Conservation (phyloP, 768 basidiomycete genomes). For the Phanerodontia chrysosporium region DNA sequence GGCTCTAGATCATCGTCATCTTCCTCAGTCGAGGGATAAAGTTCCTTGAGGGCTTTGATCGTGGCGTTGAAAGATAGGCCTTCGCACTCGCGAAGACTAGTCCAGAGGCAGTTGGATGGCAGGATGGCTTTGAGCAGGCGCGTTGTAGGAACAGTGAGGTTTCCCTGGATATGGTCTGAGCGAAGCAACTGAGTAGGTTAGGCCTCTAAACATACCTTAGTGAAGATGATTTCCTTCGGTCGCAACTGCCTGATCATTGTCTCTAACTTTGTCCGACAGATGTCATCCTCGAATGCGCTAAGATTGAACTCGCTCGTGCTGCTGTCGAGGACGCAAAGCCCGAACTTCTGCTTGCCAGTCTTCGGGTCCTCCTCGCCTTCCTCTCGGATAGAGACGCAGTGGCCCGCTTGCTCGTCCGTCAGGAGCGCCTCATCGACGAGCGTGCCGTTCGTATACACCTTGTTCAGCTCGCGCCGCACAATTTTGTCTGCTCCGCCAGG, state of each 20-base stretch:
- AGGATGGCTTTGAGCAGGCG: conserved; percentile 79
- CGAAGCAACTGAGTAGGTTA: background rate
- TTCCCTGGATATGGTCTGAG: conserved; percentile 51
- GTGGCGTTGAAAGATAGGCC: conserved; percentile 76
- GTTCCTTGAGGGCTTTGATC: conserved; percentile 56
- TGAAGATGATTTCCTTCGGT: conserved; percentile 87
- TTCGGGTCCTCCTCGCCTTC: conserved; percentile 35
- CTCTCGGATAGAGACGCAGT: conserved; percentile 88
- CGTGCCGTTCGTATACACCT: conserved; percentile 95
- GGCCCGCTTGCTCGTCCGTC: conserved; percentile 90
- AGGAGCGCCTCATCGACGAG: conserved; percentile 88
- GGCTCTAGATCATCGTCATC: conserved; percentile 43
- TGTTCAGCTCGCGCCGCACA: conserved; percentile 76
- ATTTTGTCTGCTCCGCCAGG: conserved; percentile 66
- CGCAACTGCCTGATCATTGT: conserved; percentile 88
- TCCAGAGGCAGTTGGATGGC: conserved; percentile 84
- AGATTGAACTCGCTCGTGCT: conserved; percentile 94
- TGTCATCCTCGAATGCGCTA: conserved; percentile 86
- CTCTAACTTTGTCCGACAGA: conserved; percentile 88
- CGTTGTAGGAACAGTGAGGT: conserved; percentile 76
- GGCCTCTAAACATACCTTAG: conserved; percentile 53
- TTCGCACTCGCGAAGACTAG: conserved; percentile 76
- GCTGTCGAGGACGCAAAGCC: conserved; percentile 89
- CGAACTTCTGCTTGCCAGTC: conserved; percentile 60
- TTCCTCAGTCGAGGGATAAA: conserved; percentile 50